phyloP scores from a whole-genome alignment of 2,329 filamentous ascomycete genomes.

The Aspergillus tamarii region DNA sequence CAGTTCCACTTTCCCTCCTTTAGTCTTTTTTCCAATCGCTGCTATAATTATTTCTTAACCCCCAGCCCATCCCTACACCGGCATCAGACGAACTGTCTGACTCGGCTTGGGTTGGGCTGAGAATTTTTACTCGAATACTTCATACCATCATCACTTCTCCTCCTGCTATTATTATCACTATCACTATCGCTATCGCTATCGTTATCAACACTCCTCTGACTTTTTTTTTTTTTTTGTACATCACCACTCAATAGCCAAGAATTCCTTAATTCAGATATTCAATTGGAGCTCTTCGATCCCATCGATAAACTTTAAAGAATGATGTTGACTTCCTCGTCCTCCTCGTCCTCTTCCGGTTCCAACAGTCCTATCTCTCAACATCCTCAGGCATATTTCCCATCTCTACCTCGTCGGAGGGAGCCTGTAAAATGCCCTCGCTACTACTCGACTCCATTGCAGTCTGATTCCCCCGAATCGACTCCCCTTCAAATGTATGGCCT shows the following conservation, averaged over 20 bases:
- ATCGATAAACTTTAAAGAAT: conserved; percentile 3
- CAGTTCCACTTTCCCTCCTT: conserved; percentile 17
- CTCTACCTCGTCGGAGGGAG: conserved; percentile 29
- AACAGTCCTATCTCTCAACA: conserved; percentile 31
- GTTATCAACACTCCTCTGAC: not conserved
- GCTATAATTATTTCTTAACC: conserved; percentile 21
- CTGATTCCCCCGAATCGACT: conserved; percentile 32
- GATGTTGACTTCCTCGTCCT: conserved; percentile 31
- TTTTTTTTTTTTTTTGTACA: conserved; percentile 2
- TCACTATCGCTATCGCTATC: conserved; percentile 5
- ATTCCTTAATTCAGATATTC: not conserved
- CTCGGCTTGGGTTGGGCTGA: conserved; percentile 14
- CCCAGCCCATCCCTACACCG: conserved; percentile 14
- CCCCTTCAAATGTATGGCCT: conserved; percentile 38
- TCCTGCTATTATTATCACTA: conserved; percentile 1
- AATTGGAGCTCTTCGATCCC: not conserved
- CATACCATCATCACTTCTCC: not conserved
- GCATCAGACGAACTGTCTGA: conserved; percentile 18
- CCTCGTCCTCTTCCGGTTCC: conserved; percentile 33
- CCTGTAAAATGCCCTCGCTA: conserved; percentile 34
- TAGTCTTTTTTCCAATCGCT: conserved; percentile 12
- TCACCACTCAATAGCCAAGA: not conserved
- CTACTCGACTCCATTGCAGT: conserved; percentile 38
- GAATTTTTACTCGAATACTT: conserved; percentile 8
- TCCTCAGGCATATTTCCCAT: conserved; percentile 28